Evolutionary conservation across 1,284 basidiomycete species (phyloP), one percentile per base, ranked within the genome.

Genomic region (Leccinum angustisporum): DNA sequence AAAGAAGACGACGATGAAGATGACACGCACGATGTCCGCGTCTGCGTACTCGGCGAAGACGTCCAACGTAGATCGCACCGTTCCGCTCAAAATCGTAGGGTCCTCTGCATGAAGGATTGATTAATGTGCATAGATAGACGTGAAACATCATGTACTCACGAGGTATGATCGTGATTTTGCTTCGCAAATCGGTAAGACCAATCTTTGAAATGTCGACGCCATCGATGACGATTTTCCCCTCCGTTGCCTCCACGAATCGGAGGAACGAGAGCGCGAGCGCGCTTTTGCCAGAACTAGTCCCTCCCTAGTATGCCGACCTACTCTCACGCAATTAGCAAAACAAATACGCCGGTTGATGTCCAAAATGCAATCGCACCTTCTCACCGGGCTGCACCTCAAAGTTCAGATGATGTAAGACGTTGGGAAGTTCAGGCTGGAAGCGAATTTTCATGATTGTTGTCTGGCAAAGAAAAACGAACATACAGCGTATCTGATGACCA

Each of bases 181-280:
- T 86, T 50, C 97, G 85, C 59, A 99, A 81, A 74, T 97, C 94
- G 0, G 90, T 90, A 38, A 97, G 78, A n/a, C 95, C 94, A 63
- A 98, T 86, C 66, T 84, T 84, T 40, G 91, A 80, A 60, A 95
- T 95, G 68, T 97, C 92, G 27, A 96, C 68, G n/a, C 84, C 92
- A 75, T 98, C 97, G 56, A 99, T 86, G 21, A 88, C 60, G 61
- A 99, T 98, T 5, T 80, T 79, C 2, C 95, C 95, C 69, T 88
- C 83, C 0, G 87, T 87, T 0, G 95, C 90, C 70, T 97, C 95
- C 25, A 97, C 93, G 70, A 97, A 97, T 57, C 97, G 87, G 88
- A 98, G 98, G 81, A 98, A 95, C 21, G 91, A 92, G 30, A 97
- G 80, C 0, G 95, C 95, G 16, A 98, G 83, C 1, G 95, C 97